Base-by-base conservation (phyloP, 306 rosid genomes). In the Calophaca sinica region DNA sequence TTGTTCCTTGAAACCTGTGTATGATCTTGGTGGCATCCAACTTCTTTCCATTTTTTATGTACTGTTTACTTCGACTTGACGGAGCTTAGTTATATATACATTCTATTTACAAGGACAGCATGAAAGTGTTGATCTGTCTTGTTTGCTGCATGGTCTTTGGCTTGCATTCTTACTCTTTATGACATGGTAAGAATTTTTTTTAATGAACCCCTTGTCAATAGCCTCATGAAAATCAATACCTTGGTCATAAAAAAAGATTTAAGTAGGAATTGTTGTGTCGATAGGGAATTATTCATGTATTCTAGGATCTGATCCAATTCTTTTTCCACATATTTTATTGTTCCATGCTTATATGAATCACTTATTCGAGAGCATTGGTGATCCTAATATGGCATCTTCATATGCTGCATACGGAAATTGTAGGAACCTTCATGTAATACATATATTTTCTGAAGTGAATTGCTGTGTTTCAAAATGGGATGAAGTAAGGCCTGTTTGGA, bases 391-490 rank as follows among this genome's bases (percentile, higher is more conserved):
- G 42, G 15, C 58, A 38, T 36, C 58, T 61, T 36, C 38, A 26
- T 15, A 2, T 70, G 63, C 60, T 46, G 44, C 36, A 59, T 29
- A 14, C 36, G 81, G 33, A 58, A 68, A 42, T 46, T 68, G 29
- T 68, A 20, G 7, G 72, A 70, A 73, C 50, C 10, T 80, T 74
- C 13, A 29, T 75, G 46, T 38, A n/a, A 49, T 53, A 41, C 72
- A 65, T 75, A 44, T 51, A 13, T 32, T 14, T 73, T 28, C 12
- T 11, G 6, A 31, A 53, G 28, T 57, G 63, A 70, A 57, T 58
- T 35, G 13, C 12, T 59, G 53, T 20, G 72, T 53, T 72, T 53
- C 39, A 67, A 15, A 35, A 10, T 33, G 75, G 9, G 41, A 44
- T 53, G 71, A 51, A 49, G 8, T 13, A 10, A 9, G 51, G 52